phyloP scores from a whole-genome alignment of 495 filamentous ascomycete genomes.

The Massariosphaeria phaeospora region DNA sequence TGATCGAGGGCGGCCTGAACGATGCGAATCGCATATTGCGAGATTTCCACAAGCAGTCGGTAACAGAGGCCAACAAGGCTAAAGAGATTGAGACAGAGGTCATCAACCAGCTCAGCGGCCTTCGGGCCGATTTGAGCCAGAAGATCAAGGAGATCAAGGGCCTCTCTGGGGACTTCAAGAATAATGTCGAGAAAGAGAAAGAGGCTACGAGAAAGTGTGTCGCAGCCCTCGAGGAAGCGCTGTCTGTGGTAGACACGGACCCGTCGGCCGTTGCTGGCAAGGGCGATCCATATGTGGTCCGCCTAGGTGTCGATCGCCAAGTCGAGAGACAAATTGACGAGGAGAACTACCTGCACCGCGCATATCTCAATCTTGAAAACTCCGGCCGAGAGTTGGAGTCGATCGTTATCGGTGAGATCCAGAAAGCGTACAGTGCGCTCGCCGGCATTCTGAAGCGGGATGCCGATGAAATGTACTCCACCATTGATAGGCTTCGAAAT shows the following conservation, averaged over 20 bases:
- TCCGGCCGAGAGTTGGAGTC: constrained; percentile 92
- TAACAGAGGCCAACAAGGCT: constrained; percentile 79
- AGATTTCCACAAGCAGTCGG: constrained; percentile 75
- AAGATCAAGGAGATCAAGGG: constrained; percentile 98
- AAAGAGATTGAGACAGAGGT: constrained; percentile 87
- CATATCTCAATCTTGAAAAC: constrained; percentile 88
- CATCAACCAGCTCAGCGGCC: constrained; percentile 74
- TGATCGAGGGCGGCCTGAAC: constrained; percentile 72
- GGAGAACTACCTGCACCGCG: constrained; percentile 93
- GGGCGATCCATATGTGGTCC: constrained; percentile 83
- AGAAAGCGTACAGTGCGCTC: constrained; percentile 92
- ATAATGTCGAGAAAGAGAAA: constrained; percentile 75
- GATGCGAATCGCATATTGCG: constrained; percentile 79
- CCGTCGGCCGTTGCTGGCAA: constrained; percentile 70
- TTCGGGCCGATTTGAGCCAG: constrained; percentile 81
- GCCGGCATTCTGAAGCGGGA: constrained; percentile 85
- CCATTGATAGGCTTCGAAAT: constrained; percentile 74
- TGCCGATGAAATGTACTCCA: constrained; percentile 70
- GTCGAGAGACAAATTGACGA: constrained; percentile 90
- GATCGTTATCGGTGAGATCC: constrained; percentile 93
- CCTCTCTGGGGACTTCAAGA: constrained; percentile 90
- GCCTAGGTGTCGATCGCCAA: constrained; percentile 77
- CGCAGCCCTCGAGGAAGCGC: constrained; percentile 69
- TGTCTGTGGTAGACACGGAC: constrained; percentile 72
- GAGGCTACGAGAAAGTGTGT: constrained; percentile 66